phyloP scores from a whole-genome alignment of 345 rosid species.

The Trapa incisa region DNA sequence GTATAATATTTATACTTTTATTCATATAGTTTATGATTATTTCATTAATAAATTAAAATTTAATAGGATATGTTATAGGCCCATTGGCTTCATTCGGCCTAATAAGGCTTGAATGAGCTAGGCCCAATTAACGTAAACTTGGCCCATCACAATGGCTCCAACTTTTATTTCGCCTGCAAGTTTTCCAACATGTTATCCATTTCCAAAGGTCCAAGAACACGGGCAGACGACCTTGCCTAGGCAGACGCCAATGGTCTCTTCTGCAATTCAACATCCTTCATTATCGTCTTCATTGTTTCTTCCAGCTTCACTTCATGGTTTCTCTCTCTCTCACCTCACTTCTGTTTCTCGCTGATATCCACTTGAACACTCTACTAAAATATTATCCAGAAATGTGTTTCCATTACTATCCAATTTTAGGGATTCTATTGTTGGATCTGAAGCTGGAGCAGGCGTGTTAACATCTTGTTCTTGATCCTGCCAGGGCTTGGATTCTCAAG shows the following conservation, averaged over 20 bases:
- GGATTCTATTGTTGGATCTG: background rate
- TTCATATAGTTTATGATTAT: too few species aligned
- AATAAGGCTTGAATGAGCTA: background rate
- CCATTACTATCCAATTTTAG: too few species aligned
- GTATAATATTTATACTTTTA: too few species aligned
- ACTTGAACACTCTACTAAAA: background rate
- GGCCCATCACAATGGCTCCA: too few species aligned
- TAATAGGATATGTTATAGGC: too few species aligned
- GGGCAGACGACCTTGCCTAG: background rate
- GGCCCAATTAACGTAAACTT: background rate
- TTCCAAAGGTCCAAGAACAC: background rate
- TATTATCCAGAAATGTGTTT: too few species aligned
- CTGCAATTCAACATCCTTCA: slow-evolving; percentile 2
- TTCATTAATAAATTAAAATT: too few species aligned
- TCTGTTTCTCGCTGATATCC: too few species aligned
- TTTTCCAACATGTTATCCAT: background rate
- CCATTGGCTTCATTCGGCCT: too few species aligned
- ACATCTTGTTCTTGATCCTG: background rate
- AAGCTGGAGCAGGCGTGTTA: background rate
- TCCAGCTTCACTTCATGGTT: slow-evolving; percentile 5
- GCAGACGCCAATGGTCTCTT: background rate
- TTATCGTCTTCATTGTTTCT: background rate
- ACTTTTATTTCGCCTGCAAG: background rate
- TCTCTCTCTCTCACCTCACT: slow-evolving; percentile 1
- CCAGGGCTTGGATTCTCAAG: slow-evolving; percentile 25